Evolutionary conservation across 768 basidiomycete species (phyloP), one percentile per base, ranked within the genome.

Genomic region (Auricularia sp.): DNA sequence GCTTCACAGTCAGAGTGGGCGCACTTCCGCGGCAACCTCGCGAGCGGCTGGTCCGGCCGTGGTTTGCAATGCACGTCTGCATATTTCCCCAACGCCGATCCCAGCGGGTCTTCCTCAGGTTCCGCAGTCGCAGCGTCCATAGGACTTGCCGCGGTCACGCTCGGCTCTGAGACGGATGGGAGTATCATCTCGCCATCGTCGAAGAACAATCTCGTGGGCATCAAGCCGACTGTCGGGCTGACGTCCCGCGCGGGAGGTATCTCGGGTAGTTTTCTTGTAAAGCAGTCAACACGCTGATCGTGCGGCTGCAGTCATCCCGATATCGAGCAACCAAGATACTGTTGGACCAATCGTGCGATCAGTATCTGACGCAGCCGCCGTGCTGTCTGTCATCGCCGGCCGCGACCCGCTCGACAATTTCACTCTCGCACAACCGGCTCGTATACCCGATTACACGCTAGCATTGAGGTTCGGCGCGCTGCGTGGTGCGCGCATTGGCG

Each of bases 1-100:
- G 29, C 29, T 29, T 29, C 24, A 14, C 29, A 59, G 56, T 83
- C 82, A 0, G 83, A 85, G 71, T 83, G 77, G 68, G 81, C 84
- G 3, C 77, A 81, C 68, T 82, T 78, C 64, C 73, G 84, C 44
- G 83, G 72, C 44, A 71, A 75, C 34, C 51, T 80, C n/a, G 74
- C 82, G 0, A 79, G 77, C 1, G 85, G 84, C 11, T 86, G 83
- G 82, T 84, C 83, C n/a, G 83, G 82, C 11, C 77, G 83, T 7
- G 76, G 77, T 36, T 82, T 83, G 2, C 84, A 85, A 71, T 71
- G 73, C 58, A 80, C 77, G 3, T 80, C 76, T 63, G 79, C 82
- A 13, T 85, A 82, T 69, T 83, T 76, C 64, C 79, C 81, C 0
- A 76, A 77, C 3, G 73, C 80, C 0, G 80, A 68, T 11, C 68